Percentiles rank a stretch among this genome's conserved stretches.
Conservation (phyloP, 1,284 basidiomycete species). For the Dichomitus squalens region DNA sequence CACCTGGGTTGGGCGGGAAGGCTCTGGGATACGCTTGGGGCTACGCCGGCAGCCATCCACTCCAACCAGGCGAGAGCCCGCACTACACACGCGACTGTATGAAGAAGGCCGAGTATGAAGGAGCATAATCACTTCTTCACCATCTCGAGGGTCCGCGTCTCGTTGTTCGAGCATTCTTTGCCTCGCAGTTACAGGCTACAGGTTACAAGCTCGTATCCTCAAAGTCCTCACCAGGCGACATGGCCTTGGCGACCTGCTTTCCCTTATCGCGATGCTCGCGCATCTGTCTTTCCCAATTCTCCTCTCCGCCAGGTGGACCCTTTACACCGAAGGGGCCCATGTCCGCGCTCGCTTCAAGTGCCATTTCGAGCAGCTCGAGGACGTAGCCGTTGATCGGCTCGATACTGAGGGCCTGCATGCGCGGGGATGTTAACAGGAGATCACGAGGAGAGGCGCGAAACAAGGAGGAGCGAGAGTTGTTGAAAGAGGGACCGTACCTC, state of each 20-base stretch:
- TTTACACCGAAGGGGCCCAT: conserved; percentile 25
- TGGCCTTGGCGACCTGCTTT: conserved; percentile 21
- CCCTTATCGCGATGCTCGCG: conserved; percentile 34
- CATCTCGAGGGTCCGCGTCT: too few relatives aligned
- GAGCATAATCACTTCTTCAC: too few relatives aligned
- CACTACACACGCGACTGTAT: conserved; percentile 34
- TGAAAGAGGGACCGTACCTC: conserved; percentile 55
- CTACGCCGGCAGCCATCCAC: conserved; percentile 35
- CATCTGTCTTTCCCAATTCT: conserved; percentile 33
- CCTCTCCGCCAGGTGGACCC: conserved; percentile 31
- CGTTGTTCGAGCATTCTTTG: too few relatives aligned
- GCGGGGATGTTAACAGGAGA: not conserved
- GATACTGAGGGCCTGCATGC: conserved; percentile 72
- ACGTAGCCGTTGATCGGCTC: conserved; percentile 87
- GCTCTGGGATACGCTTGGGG: conserved; percentile 37
- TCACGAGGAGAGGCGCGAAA: not conserved
- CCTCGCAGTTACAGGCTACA: not conserved
- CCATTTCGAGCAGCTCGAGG: conserved; percentile 84
- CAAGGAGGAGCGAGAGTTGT: not conserved
- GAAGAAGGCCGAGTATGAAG: conserved; percentile 25
- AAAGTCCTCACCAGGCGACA: conserved; percentile 3
- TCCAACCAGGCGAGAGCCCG: conserved; percentile 17
- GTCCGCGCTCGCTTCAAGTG: conserved; percentile 54
- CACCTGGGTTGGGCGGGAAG: conserved; percentile 32
- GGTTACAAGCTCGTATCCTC: conserved; percentile 18